Evolutionary conservation across 495 filamentous ascomycete genomes (phyloP).

Genomic region (Massariosphaeria phaeospora): DNA sequence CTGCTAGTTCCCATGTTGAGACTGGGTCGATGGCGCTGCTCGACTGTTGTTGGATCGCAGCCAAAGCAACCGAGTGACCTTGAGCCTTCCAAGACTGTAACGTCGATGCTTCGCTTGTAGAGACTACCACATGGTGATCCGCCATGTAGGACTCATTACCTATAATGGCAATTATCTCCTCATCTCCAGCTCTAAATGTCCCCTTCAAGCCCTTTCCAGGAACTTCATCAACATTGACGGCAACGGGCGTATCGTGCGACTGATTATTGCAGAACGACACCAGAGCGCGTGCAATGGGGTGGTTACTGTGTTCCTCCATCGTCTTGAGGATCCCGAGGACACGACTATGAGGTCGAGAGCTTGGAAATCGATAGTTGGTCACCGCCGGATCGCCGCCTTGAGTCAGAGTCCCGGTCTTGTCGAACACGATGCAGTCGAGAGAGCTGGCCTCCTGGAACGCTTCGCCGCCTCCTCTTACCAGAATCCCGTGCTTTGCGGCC

Average conservation of each 20-base stretch:
- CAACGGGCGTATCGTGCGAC: constrained; percentile 28
- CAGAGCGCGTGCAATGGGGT: constrained; percentile 84
- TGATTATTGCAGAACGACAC: constrained; percentile 57
- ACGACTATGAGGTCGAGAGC: constrained; percentile 38
- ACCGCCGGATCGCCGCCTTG: constrained; percentile 76
- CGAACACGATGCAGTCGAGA: constrained; percentile 84
- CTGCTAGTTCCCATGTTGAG: constrained; percentile 27
- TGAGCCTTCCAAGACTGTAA: constrained; percentile 36
- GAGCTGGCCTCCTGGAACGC: constrained; percentile 91
- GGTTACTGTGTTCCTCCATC: constrained; percentile 77
- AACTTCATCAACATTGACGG: constrained; percentile 62
- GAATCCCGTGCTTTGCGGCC: constrained; percentile 80
- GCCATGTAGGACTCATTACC: constrained; percentile 76
- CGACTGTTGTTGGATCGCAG: constrained; percentile 17
- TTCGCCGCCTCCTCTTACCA: constrained; percentile 93
- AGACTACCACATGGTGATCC: constrained; percentile 32
- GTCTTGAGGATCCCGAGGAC: constrained; percentile 55
- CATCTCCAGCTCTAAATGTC: constrained; percentile 49
- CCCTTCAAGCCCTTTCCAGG: constrained; percentile 80
- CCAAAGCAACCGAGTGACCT: constrained; percentile 38
- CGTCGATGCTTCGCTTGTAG: constrained; percentile 1
- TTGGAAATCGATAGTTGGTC: constrained; percentile 61
- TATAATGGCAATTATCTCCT: constrained; percentile 69
- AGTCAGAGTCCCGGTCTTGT: constrained; percentile 93
- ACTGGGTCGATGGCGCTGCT: background rate